Percentiles rank a stretch among this genome's conserved stretches.
These are phyloP conservation scores for Kurtzmaniella fragi DNA, from an alignment of 805 yeast genomes.

Conservation along the genomic window DNA sequence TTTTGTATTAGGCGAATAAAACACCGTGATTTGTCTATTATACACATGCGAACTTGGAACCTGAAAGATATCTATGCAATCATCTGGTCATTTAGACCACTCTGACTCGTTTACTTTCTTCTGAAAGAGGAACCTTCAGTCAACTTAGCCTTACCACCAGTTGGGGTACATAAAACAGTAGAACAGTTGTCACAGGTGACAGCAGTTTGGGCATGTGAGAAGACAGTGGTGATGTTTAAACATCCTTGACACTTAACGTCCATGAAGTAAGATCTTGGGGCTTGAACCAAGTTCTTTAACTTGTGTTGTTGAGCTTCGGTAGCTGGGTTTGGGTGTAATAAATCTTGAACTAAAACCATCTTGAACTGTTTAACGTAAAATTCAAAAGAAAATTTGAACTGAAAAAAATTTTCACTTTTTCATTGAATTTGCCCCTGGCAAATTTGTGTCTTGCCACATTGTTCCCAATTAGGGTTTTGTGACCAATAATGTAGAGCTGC, in stretches of 20 bases:
- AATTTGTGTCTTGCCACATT: slow-evolving; percentile 5
- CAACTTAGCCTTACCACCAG: slow-evolving; percentile 41
- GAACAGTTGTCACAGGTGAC: slow-evolving; percentile 39
- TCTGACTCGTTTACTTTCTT: slow-evolving; percentile 23
- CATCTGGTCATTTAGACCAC: too few relatives aligned
- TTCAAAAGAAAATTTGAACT: background rate
- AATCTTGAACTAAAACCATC: slow-evolving; percentile 40
- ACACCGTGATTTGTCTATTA: too few relatives aligned
- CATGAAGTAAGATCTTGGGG: slow-evolving; percentile 39
- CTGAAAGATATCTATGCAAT: too few relatives aligned
- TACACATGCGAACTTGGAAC: too few relatives aligned
- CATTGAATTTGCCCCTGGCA: background rate
- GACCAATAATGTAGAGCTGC: too few relatives aligned
- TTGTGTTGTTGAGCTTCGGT: slow-evolving; percentile 35
- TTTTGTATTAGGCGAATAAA: too few relatives aligned
- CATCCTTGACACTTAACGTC: slow-evolving; percentile 41
- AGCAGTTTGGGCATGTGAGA: slow-evolving; percentile 40
- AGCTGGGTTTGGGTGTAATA: slow-evolving; percentile 36
- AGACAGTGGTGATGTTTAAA: slow-evolving; percentile 37
- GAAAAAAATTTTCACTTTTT: background rate
- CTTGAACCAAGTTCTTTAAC: slow-evolving; percentile 35
- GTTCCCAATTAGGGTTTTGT: background rate
- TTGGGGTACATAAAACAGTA: slow-evolving; percentile 36
- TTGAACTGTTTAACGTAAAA: slow-evolving; percentile 3
- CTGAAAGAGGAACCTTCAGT: slow-evolving; percentile 40